Base-by-base conservation (phyloP, 139 green algal species). In the Auxenochlorella pyrenoidosa region DNA sequence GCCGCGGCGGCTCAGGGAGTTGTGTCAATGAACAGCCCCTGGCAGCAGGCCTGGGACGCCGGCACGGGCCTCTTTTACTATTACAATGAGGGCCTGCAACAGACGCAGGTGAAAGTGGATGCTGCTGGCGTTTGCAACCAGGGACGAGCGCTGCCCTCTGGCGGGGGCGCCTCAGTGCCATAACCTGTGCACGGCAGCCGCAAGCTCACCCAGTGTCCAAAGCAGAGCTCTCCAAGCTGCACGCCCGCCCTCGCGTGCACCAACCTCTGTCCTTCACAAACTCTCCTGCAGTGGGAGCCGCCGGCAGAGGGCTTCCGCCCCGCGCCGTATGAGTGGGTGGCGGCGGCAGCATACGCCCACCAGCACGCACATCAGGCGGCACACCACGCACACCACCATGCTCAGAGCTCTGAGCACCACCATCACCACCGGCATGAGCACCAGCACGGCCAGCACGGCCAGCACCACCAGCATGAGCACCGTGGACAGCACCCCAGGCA, bases 241-340 rank as follows among this genome's bases (percentile, higher is more conserved):
- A 54, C 47, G 10, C 6, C n/a, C 47, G 47, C 10, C 47, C 47
- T 54, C 10, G 47, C 47, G 8, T 54, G 47, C 47, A 54, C 47
- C 6, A 10, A 54, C 47, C 72, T 40, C 16, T 40, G 47, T n/a
- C n/a, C n/a, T n/a, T n/a, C n/a, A n/a, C n/a, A n/a, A n/a, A n/a
- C n/a, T n/a, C n/a, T n/a, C n/a, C n/a, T n/a, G 66, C 88, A 91
- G 83, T 91, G 88, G 88, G 86, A 91, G 78, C 68, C 86, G n/a
- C 86, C 88, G 5, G 15, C 28, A n/a, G 88, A 84, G 82, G 88
- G 86, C 21, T 91, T 89, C 77, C 68, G 38, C 54, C 88, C 88
- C 54, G 38, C 60, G 0, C 60, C 83, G 3, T 38, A 73, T 16
- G 75, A 58, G 26, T 89, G 82, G 87, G 68, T 44, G 26, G 77